Conservation (phyloP, 2,329 filamentous ascomycete species). For the Atkinsonella hypoxylon region DNA sequence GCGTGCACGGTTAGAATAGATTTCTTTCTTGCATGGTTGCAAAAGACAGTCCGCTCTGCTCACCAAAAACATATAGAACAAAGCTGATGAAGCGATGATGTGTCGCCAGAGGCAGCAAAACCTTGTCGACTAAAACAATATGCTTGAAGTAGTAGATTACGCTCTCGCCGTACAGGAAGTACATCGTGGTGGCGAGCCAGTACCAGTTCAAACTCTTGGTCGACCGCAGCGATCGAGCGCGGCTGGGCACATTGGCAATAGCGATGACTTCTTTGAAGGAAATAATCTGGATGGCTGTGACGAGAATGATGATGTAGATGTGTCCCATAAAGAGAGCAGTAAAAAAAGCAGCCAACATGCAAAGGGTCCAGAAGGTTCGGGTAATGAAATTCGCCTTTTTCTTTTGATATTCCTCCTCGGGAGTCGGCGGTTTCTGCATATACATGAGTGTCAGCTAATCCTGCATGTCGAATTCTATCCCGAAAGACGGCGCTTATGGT, state of each 20-base stretch:
- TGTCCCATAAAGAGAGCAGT: conserved; percentile 86
- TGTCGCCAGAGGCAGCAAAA: conserved; percentile 83
- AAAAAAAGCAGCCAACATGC: conserved; percentile 95
- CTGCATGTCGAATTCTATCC: too few species aligned
- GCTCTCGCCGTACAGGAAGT: conserved; percentile 96
- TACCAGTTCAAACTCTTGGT: conserved; percentile 99
- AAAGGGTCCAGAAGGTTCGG: conserved; percentile 91
- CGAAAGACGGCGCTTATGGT: too few species aligned
- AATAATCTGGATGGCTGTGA: conserved; percentile 88
- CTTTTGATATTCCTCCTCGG: conserved; percentile 74
- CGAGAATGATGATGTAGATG: conserved; percentile 89
- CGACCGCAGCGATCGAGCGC: conserved; percentile 79
- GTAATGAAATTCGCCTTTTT: conserved; percentile 98
- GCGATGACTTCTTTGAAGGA: conserved; percentile 99
- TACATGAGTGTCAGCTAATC: background rate
- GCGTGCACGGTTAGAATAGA: background rate
- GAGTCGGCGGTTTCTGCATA: conserved; percentile 29
- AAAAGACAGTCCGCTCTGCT: conserved; percentile 18
- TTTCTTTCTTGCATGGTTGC: too few species aligned
- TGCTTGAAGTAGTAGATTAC: conserved; percentile 99
- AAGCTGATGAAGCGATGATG: conserved; percentile 99
- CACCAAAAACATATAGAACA: conserved; percentile 93
- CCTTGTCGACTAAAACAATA: conserved; percentile 86
- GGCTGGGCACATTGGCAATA: conserved; percentile 87
- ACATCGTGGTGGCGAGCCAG: conserved; percentile 97